Evolutionary conservation across 148 eudicot genomes (phyloP), one percentile per base, ranked within the genome.

Genomic region (Arctostaphylos glauca): DNA sequence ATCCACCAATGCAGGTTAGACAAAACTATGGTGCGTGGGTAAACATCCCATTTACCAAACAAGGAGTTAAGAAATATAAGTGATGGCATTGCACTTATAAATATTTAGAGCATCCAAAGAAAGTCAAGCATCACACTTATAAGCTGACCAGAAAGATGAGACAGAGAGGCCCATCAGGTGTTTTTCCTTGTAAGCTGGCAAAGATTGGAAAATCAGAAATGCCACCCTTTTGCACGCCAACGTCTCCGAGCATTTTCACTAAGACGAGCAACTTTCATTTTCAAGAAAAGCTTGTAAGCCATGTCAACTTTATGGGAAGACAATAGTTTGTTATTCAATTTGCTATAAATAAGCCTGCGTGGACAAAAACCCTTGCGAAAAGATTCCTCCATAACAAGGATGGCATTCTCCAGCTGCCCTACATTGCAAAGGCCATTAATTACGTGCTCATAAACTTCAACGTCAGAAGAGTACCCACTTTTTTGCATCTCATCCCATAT

Each of bases 201-300:
- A 56, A 43, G 25, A 58, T 7, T 58, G 44, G 50, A 58, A 58
- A 52, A 87, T 88, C 81, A 94, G 86, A 90, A 91, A 83, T 94
- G 99, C 99, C 98, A 96, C 43, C 99, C 99, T 83, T 91, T 94
- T 74, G 88, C 86, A 68, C 97, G 92, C 92, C 98, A 96, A 82
- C 85, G 85, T 77, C 82, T 94, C 84, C 85, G 89, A 25, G 92
- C 91, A 86, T 93, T 96, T 66, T 94, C 97, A 53, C 86, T 84
- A 7, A 23, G 81, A 84, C 99, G 97, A 55, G 95, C 93, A 44
- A 60, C 86, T 88, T 88, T 93, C 44, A 94, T 84, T 82, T 94
- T 96, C 85, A 89, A 66, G 77, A 90, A 90, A 46, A 96, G 94
- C 86, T 85, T 96, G 85, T 96, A 96, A 2, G 97, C 94, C 21